A percentile compares a stretch with the other conserved stretches of the same genome.
phyloP scores from a whole-genome alignment of 768 basidiomycete genomes.

The Paxillus ammoniavirescens region DNA sequence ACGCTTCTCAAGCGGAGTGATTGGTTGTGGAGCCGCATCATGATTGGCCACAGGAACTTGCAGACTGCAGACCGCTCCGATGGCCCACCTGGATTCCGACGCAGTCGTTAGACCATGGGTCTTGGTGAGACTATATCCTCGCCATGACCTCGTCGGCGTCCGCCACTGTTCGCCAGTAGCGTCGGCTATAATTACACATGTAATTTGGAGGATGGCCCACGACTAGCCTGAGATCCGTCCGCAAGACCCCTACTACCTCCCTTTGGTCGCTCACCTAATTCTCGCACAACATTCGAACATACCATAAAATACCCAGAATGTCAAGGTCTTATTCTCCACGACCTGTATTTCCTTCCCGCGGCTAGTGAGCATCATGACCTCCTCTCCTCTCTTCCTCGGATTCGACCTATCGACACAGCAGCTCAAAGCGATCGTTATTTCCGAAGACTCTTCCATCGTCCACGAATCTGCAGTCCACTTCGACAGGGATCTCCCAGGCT shows the following conservation, averaged over 20 bases:
- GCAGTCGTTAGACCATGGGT: no score
- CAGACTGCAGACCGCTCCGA: no score
- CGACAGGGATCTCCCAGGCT: conserved; percentile 72
- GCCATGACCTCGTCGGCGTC: no score
- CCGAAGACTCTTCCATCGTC: conserved; percentile 53
- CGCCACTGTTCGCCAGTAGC: no score
- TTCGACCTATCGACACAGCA: conserved; percentile 87
- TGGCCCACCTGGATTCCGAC: no score
- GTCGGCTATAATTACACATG: no score
- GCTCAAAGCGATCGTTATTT: conserved; percentile 71
- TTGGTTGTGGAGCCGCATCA: no score
- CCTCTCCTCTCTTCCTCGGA: conserved; percentile 60
- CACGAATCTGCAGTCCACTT: conserved; percentile 77
- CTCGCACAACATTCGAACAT: background rate
- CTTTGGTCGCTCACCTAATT: background rate
- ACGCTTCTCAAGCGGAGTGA: no score
- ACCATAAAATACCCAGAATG: background rate
- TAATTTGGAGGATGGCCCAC: no score
- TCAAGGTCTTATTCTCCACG: background rate
- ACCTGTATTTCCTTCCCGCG: background rate
- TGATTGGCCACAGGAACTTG: no score
- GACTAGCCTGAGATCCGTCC: no score
- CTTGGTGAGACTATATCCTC: no score
- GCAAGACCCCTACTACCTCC: background rate
- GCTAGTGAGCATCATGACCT: conserved; percentile 6